phyloP scores from a whole-genome alignment of 768 basidiomycete species.

The Kwoniella pini region DNA sequence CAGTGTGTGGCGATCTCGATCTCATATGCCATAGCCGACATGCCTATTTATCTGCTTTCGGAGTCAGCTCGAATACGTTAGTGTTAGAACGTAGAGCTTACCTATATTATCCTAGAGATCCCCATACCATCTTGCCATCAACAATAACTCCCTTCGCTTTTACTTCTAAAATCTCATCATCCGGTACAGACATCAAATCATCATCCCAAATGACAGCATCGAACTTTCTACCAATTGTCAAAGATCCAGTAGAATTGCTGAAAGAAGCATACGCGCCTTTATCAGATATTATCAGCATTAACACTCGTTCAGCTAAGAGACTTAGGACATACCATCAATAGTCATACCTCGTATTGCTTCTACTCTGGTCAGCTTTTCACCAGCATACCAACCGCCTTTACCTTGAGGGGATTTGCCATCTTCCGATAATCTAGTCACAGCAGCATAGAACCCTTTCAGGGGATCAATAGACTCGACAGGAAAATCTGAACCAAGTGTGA shows the following conservation, averaged over 20 bases:
- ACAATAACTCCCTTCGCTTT: slow-evolving; percentile 73
- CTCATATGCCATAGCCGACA: no score
- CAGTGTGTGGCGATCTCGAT: no score
- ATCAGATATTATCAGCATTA: no score
- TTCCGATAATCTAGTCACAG: slow-evolving; percentile 69
- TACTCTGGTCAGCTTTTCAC: slow-evolving; percentile 71
- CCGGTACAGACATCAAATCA: slow-evolving; percentile 69
- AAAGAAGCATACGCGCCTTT: slow-evolving; percentile 82
- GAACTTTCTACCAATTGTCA: slow-evolving; percentile 75
- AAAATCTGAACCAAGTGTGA: slow-evolving; percentile 90
- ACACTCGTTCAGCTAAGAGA: background rate
- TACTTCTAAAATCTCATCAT: slow-evolving; percentile 65
- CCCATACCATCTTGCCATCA: slow-evolving; percentile 70
- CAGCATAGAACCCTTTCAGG: slow-evolving; percentile 84
- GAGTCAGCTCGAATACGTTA: no score
- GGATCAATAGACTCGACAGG: slow-evolving; percentile 91
- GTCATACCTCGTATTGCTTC: slow-evolving; percentile 85
- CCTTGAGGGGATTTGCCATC: slow-evolving; percentile 82
- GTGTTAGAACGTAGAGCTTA: background rate
- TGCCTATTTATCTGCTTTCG: no score
- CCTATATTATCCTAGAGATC: slow-evolving; percentile 40
- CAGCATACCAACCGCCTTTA: slow-evolving; percentile 74
- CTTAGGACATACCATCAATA: slow-evolving; percentile 59
- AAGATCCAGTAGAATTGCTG: slow-evolving; percentile 66
- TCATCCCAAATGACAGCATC: slow-evolving; percentile 82